Percentiles rank a stretch among this genome's conserved stretches.
Evolutionary conservation across 1,284 basidiomycete genomes (phyloP).

Genomic region (Puccinia polysora): DNA sequence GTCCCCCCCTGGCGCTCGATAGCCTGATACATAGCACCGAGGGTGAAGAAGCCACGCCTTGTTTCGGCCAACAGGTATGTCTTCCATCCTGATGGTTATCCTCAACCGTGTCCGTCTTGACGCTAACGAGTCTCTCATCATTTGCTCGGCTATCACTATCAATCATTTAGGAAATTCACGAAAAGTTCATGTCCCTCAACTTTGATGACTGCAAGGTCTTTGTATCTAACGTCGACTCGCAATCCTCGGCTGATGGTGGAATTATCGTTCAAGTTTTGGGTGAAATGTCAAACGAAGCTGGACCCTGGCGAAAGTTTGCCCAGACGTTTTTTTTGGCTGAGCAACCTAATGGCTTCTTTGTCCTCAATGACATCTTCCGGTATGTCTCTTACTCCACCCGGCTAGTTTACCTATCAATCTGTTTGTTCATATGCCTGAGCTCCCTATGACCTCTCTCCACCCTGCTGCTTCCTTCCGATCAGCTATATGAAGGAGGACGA

Average conservation of each 20-base stretch:
- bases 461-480: neutral
- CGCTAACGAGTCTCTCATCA: constrained; percentile 33
- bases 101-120: constrained; percentile 2
- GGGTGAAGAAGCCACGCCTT: constrained; percentile 81
- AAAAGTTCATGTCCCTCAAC: constrained; percentile 85
- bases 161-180: constrained; percentile 79
- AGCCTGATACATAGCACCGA: constrained; percentile 85
- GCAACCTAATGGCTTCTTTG: constrained; percentile 98
- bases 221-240: constrained; percentile 55
- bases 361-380: constrained; percentile 99
- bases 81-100: constrained; percentile 2
- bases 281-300: constrained; percentile 87
- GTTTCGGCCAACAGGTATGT: constrained; percentile 83
- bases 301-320: constrained; percentile 92
- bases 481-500: constrained; percentile 42
- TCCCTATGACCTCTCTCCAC: neutral
- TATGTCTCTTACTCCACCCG: constrained; percentile 52
- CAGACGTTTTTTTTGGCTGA: constrained; percentile 99
- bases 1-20: constrained; percentile 27
- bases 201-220: constrained; percentile 95
- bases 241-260: constrained; percentile 81
- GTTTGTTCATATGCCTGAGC: neutral
- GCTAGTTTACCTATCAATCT: neutral
- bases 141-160: neutral
- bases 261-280: constrained; percentile 99